phyloP scores from a whole-genome alignment of 805 yeast species.

The Ogataea naganishii region DNA sequence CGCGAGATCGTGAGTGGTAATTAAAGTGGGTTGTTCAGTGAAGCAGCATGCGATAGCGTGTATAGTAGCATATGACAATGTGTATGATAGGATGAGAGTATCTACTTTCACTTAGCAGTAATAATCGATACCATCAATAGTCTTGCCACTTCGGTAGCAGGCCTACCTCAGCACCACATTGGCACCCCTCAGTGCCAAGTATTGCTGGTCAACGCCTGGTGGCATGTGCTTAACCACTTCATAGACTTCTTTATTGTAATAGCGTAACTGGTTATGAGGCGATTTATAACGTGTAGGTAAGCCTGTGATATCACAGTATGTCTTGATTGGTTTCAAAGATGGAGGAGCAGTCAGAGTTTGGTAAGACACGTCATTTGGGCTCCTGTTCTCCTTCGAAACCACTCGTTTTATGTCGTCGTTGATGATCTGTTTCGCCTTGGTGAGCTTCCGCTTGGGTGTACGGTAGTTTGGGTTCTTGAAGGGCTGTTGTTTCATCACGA shows the following conservation, averaged over 20 bases:
- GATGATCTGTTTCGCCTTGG: slow-evolving; percentile 63
- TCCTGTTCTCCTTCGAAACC: slow-evolving; percentile 25
- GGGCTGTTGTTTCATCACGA: slow-evolving; percentile 32
- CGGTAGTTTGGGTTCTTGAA: slow-evolving; percentile 54
- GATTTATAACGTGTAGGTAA: slow-evolving; percentile 67
- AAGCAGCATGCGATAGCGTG: slow-evolving; percentile 1
- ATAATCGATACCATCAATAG: background rate
- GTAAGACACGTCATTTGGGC: slow-evolving; percentile 50
- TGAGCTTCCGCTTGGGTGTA: slow-evolving; percentile 52
- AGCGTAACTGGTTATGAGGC: slow-evolving; percentile 68
- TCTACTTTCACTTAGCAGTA: background rate
- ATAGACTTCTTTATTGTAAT: slow-evolving; percentile 76
- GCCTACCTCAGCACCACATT: slow-evolving; percentile 64
- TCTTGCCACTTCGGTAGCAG: background rate
- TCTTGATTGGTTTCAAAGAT: slow-evolving; percentile 67
- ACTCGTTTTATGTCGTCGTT: slow-evolving; percentile 73
- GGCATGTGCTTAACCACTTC: slow-evolving; percentile 70
- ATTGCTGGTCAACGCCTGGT: slow-evolving; percentile 91
- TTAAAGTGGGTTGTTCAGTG: slow-evolving; percentile 3
- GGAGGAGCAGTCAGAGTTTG: slow-evolving; percentile 80
- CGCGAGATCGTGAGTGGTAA: slow-evolving; percentile 16
- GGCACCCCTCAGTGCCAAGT: slow-evolving; percentile 78
- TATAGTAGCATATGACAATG: background rate
- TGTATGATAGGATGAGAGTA: background rate
- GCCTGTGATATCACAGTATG: slow-evolving; percentile 92